Percentiles rank a stretch among this genome's conserved stretches.
These are phyloP conservation scores for Saturnispora bothae DNA, from an alignment of 805 yeast species.

Conservation along the genomic window DNA sequence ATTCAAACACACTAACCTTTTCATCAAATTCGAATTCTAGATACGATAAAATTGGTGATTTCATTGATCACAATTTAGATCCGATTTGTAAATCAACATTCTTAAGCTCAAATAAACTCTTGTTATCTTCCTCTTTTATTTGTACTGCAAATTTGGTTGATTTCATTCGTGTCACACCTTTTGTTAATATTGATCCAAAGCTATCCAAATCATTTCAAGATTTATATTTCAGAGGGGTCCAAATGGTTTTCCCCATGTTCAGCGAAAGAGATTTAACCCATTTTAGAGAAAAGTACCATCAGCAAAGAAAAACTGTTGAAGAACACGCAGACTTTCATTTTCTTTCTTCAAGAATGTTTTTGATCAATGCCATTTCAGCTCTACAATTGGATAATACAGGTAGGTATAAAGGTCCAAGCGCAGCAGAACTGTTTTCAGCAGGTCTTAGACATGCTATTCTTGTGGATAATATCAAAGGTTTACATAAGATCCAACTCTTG, in stretches of 20 bases:
- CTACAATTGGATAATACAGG: conserved; percentile 46
- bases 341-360: conserved; percentile 45
- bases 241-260: conserved; percentile 46
- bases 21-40: not conserved
- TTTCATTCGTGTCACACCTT: conserved; percentile 38
- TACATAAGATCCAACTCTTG: conserved; percentile 42
- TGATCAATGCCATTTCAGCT: conserved; percentile 42
- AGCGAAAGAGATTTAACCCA: conserved; percentile 41
- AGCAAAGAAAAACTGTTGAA: conserved; percentile 11
- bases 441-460: conserved; percentile 47
- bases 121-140: conserved; percentile 20
- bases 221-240: conserved; percentile 45
- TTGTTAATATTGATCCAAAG: conserved; percentile 39
- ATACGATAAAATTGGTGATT: not conserved
- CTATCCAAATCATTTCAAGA: conserved; percentile 41
- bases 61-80: not conserved
- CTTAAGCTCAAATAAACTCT: conserved; percentile 1
- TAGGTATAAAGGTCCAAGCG: conserved; percentile 43
- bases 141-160: conserved; percentile 38
- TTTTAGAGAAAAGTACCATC: conserved; percentile 40
- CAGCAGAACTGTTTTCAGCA: conserved; percentile 46
- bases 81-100: conserved; percentile 2
- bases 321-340: conserved; percentile 36
- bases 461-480: conserved; percentile 29
- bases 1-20: not conserved